Evolutionary conservation across 352 stramenopile genomes (phyloP).

Genomic region (Aphanomyces invadans): DNA sequence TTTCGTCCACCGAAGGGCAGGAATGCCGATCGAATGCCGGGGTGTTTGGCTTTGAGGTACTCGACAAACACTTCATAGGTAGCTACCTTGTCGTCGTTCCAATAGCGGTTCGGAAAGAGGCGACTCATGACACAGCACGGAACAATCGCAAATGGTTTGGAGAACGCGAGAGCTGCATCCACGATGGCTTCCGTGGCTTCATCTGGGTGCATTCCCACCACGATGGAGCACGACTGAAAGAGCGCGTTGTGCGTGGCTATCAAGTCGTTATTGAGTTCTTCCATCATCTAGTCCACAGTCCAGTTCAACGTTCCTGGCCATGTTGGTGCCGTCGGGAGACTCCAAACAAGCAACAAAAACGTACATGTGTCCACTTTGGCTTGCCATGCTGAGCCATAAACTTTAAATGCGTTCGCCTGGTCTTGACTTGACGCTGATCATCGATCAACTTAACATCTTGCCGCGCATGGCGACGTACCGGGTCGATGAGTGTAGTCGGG

Average conservation of each 20-base stretch:
- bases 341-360: not conserved
- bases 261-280: conserved; percentile 49
- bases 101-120: conserved; percentile 76
- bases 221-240: conserved; percentile 71
- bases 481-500: conserved; percentile 75
- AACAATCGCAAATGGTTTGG: conserved; percentile 92
- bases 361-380: conserved; percentile 40
- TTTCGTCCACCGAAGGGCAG: conserved; percentile 78
- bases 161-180: conserved; percentile 75
- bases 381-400: conserved; percentile 43
- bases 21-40: conserved; percentile 49
- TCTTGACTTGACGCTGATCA: conserved; percentile 66
- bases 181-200: conserved; percentile 94
- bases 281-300: conserved; percentile 30
- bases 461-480: conserved; percentile 35
- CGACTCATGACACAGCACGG: conserved; percentile 95
- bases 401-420: conserved; percentile 63
- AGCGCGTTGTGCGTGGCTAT: conserved; percentile 42
- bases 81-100: conserved; percentile 55
- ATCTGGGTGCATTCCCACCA: conserved; percentile 94
- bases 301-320: no score
- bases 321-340: no score
- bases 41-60: conserved; percentile 77
- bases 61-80: conserved; percentile 75
- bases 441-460: not conserved